Percentiles rank a stretch among this genome's conserved stretches.
Conservation (phyloP, 2,329 filamentous ascomycete genomes). For the Aspergillus sergii region DNA sequence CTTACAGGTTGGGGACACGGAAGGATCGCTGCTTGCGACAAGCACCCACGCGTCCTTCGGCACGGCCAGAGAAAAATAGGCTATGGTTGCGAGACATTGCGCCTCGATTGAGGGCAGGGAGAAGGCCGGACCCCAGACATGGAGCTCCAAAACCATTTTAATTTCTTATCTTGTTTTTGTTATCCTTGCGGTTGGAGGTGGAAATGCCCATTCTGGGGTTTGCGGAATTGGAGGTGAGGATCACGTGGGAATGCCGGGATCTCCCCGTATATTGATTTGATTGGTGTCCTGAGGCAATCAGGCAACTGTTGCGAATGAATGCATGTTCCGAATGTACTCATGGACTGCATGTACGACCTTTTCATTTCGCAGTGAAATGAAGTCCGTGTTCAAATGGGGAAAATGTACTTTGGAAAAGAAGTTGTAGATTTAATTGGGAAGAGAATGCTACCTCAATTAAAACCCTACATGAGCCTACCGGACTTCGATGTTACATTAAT, state of each 20-base stretch:
- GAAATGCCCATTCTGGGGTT: background rate
- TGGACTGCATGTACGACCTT: background rate
- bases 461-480: background rate
- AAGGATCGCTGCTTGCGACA: slow-evolving; percentile 72
- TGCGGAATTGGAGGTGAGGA: slow-evolving; percentile 1
- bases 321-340: background rate
- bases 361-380: background rate
- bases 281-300: slow-evolving; percentile 2
- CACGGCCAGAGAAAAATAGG: slow-evolving; percentile 70
- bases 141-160: slow-evolving; percentile 68
- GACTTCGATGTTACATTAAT: background rate
- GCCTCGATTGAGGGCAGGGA: slow-evolving; percentile 86
- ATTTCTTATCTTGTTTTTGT: background rate
- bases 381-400: background rate
- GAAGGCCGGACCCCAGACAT: slow-evolving; percentile 90
- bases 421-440: background rate
- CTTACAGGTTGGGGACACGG: slow-evolving; percentile 71
- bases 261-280: background rate
- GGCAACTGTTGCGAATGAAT: background rate
- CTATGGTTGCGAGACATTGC: slow-evolving; percentile 82
- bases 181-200: background rate
- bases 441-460: slow-evolving; percentile 1
- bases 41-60: slow-evolving; percentile 66
- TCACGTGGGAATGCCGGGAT: slow-evolving; percentile 13
- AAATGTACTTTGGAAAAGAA: background rate